These are phyloP conservation scores for Aspergillus novofumigatus DNA, from an alignment of 2,329 filamentous ascomycete species.

Conservation along the genomic window DNA sequence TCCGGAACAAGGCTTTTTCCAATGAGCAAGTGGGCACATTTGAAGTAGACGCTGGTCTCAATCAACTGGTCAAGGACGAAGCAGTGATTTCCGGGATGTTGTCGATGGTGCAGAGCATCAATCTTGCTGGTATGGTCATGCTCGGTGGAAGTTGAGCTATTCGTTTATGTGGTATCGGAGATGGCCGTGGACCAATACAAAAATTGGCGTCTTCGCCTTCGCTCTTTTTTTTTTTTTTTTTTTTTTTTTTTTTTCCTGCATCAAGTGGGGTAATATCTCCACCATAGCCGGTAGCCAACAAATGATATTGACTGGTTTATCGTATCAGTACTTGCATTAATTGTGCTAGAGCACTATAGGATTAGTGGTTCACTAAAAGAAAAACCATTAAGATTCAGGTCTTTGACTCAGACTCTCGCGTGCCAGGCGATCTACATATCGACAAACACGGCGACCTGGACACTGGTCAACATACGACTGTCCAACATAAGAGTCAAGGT, in stretches of 20 bases:
- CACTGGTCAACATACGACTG: neutral
- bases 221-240: no score
- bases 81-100: slow-evolving; percentile 3
- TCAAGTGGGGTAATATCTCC: neutral
- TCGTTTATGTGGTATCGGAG: neutral
- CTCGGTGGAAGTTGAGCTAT: neutral
- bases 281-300: neutral
- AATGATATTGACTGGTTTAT: neutral
- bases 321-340: neutral
- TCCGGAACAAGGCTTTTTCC: slow-evolving; percentile 4
- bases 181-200: neutral
- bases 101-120: slow-evolving; percentile 7
- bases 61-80: slow-evolving; percentile 2
- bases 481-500: neutral
- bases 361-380: neutral
- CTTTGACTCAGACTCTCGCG: neutral
- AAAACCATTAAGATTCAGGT: neutral
- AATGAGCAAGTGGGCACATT: slow-evolving; percentile 5
- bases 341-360: neutral
- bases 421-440: neutral
- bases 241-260: no score
- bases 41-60: neutral
- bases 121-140: slow-evolving; percentile 3
- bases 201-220: no score
- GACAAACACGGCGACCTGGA: neutral